phyloP scores from a whole-genome alignment of 768 basidiomycete genomes.

The Lyophyllum semitale region DNA sequence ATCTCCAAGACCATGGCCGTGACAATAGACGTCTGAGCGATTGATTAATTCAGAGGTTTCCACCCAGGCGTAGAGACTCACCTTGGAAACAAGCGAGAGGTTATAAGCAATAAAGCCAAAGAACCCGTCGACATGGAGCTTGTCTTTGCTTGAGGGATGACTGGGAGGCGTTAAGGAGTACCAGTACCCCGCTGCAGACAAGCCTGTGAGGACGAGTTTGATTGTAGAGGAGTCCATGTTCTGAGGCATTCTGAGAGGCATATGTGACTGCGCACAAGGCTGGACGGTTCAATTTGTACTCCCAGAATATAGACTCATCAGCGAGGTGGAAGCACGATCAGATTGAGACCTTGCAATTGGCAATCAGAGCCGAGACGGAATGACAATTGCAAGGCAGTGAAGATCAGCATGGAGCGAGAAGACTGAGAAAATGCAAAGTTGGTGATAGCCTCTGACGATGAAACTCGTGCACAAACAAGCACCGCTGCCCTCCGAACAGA shows the following conservation, averaged over 20 bases:
- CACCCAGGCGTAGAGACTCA: background rate
- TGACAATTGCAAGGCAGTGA: background rate
- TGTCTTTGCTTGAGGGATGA: constrained; percentile 1
- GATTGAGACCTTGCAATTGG: background rate
- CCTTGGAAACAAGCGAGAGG: background rate
- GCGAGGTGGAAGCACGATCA: background rate
- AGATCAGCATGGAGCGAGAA: too few relatives aligned
- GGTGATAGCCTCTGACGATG: too few relatives aligned
- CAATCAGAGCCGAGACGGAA: background rate
- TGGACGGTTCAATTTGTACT: background rate
- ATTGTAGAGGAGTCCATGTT: background rate
- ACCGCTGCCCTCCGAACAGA: background rate
- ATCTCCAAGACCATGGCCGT: background rate
- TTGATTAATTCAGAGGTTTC: background rate
- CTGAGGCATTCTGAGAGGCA: background rate
- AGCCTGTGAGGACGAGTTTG: background rate
- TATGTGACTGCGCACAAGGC: background rate
- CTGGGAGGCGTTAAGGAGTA: constrained; percentile 1
- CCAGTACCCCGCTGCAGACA: constrained; percentile 2
- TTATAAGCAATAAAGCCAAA: constrained; percentile 1
- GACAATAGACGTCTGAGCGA: background rate
- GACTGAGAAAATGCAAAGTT: too few relatives aligned
- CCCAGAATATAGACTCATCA: background rate
- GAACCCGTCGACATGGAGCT: constrained; percentile 2
- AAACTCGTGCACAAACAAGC: background rate